Evolutionary conservation across 345 rosid genomes (phyloP).

Genomic region (Linum trigynum): DNA sequence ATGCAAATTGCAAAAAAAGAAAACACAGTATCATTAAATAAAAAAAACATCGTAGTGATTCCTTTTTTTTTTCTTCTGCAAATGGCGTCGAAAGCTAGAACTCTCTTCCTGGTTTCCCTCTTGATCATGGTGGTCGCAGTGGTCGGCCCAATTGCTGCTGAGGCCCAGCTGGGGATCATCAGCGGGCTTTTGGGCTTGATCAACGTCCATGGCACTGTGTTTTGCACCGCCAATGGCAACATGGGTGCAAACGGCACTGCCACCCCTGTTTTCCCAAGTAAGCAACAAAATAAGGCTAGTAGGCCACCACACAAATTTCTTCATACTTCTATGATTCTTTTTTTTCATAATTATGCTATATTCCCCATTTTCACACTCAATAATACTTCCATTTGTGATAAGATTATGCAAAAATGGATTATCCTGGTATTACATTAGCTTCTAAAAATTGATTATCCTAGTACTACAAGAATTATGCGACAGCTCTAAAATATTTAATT

Average conservation of each 20-base stretch:
- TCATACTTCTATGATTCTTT: too few relatives aligned
- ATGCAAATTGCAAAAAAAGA: too few relatives aligned
- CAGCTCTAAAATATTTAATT: too few relatives aligned
- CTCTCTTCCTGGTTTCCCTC: slow-evolving; percentile 21
- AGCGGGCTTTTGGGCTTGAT: slow-evolving; percentile 30
- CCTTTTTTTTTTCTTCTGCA: background rate
- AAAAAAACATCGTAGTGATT: background rate
- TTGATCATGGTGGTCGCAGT: slow-evolving; percentile 13
- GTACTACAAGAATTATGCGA: too few relatives aligned
- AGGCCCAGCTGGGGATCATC: slow-evolving; percentile 44
- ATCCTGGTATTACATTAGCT: too few relatives aligned
- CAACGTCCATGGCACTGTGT: slow-evolving; percentile 36
- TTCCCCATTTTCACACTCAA: too few relatives aligned
- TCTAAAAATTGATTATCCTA: too few relatives aligned
- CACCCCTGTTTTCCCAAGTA: slow-evolving; percentile 41
- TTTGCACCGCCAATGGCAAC: slow-evolving; percentile 41
- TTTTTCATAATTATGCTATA: too few relatives aligned
- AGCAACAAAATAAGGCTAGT: slow-evolving; percentile 1
- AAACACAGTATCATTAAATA: background rate
- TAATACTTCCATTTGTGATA: too few relatives aligned
- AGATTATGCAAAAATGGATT: too few relatives aligned
- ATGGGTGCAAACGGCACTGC: slow-evolving; percentile 26
- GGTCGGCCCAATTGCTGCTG: slow-evolving; percentile 21
- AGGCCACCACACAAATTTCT: too few relatives aligned
- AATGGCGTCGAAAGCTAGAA: slow-evolving; percentile 20